phyloP scores from a whole-genome alignment of 805 yeast genomes.

The Priceomyces melissophilus region DNA sequence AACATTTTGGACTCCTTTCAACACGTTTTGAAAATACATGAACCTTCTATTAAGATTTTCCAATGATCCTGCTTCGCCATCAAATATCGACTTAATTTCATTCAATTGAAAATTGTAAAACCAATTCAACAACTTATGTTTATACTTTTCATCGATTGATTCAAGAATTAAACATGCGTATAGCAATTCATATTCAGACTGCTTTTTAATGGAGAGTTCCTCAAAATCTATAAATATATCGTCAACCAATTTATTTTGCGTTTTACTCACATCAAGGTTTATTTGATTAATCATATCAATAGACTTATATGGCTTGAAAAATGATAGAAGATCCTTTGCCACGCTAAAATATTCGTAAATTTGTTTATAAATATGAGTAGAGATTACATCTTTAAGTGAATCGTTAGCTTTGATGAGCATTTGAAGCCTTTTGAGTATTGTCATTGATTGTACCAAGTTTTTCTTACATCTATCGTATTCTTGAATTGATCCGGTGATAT shows the following conservation, averaged over 20 bases:
- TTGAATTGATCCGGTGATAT: slow-evolving; percentile 75
- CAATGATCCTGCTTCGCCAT: slow-evolving; percentile 92
- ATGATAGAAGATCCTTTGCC: slow-evolving; percentile 65
- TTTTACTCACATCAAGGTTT: slow-evolving; percentile 53
- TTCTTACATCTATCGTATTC: slow-evolving; percentile 76
- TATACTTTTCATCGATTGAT: slow-evolving; percentile 52
- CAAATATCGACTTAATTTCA: slow-evolving; percentile 75
- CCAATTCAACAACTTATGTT: slow-evolving; percentile 65
- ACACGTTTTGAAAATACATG: slow-evolving; percentile 71
- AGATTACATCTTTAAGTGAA: slow-evolving; percentile 47
- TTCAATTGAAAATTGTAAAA: slow-evolving; percentile 64
- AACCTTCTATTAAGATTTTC: slow-evolving; percentile 83
- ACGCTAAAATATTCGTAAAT: slow-evolving; percentile 63
- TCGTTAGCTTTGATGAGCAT: slow-evolving; percentile 78
- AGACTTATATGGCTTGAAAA: slow-evolving; percentile 77
- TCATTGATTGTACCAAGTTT: slow-evolving; percentile 81
- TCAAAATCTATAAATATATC: slow-evolving; percentile 76
- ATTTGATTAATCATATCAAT: slow-evolving; percentile 74
- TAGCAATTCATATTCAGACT: slow-evolving; percentile 28
- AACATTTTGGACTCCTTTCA: slow-evolving; percentile 54
- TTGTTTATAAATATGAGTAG: slow-evolving; percentile 48
- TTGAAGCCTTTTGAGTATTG: slow-evolving; percentile 79
- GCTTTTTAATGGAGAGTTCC: slow-evolving; percentile 28
- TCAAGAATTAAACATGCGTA: slow-evolving; percentile 77
- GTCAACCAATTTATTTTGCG: slow-evolving; percentile 60